Percentiles rank a stretch among this genome's conserved stretches.
These are phyloP conservation scores for Diaporthe sp. DNA, from an alignment of 2,329 filamentous ascomycete species.

Conservation along the genomic window DNA sequence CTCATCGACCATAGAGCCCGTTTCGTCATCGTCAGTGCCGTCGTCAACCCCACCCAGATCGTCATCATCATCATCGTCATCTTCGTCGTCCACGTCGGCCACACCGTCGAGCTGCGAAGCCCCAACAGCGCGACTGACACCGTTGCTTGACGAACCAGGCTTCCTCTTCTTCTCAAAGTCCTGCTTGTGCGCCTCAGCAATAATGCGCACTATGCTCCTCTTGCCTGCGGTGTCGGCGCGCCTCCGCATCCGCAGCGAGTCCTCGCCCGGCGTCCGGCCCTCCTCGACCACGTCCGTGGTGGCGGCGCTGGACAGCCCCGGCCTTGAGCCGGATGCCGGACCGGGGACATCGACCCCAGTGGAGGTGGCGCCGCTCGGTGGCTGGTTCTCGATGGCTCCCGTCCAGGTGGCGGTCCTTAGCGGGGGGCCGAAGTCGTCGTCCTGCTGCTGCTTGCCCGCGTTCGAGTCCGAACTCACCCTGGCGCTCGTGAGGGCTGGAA, in stretches of 20 bases:
- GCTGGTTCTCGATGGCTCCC: slow-evolving; percentile 15
- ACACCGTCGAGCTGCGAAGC: slow-evolving; percentile 34
- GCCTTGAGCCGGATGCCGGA: slow-evolving; percentile 7
- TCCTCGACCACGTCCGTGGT: slow-evolving; percentile 35
- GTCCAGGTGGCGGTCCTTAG: slow-evolving; percentile 25
- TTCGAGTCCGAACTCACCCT: slow-evolving; percentile 50
- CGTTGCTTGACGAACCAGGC: slow-evolving; percentile 37
- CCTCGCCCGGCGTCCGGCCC: slow-evolving; percentile 26
- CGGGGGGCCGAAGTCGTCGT: slow-evolving; percentile 34
- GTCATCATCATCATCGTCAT: slow-evolving; percentile 40
- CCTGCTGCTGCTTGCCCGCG: slow-evolving; percentile 31
- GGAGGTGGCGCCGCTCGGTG: slow-evolving; percentile 35
- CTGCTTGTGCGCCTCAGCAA: slow-evolving; percentile 86
- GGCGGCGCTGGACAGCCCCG: slow-evolving; percentile 38
- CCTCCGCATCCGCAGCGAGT: slow-evolving; percentile 39
- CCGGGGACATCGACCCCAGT: slow-evolving; percentile 39
- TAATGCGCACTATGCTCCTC: slow-evolving; percentile 66
- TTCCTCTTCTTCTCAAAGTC: slow-evolving; percentile 87
- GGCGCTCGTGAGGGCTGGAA: slow-evolving; percentile 42
- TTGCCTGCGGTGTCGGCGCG: slow-evolving; percentile 47
- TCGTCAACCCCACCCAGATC: slow-evolving; percentile 37
- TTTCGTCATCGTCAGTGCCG: slow-evolving; percentile 50
- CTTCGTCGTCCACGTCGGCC: slow-evolving; percentile 8
- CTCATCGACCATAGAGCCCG: slow-evolving; percentile 39
- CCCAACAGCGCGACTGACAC: background rate